These are phyloP conservation scores for Fusarium cyanostomum DNA, from an alignment of 2,329 filamentous ascomycete species.

Conservation along the genomic window DNA sequence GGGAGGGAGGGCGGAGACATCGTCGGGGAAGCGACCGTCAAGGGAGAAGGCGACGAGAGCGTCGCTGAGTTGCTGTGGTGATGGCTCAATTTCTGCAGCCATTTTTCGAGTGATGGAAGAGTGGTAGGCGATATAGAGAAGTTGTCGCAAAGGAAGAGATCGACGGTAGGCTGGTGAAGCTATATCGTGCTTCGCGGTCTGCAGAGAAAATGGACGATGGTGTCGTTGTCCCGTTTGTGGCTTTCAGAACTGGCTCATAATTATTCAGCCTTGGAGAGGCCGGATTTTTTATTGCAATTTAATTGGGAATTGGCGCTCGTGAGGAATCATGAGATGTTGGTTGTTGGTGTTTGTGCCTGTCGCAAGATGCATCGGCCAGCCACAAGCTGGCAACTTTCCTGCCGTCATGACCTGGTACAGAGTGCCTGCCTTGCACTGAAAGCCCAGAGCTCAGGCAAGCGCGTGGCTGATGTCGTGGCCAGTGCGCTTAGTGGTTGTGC, in stretches of 20 bases:
- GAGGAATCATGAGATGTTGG: constrained; percentile 24
- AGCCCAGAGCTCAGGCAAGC: neutral
- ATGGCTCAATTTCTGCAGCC: constrained; percentile 42
- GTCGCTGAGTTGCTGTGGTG: constrained; percentile 49
- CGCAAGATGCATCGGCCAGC: constrained; percentile 30
- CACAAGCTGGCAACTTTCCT: constrained; percentile 41
- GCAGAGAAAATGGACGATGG: neutral
- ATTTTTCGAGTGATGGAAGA: constrained; percentile 33
- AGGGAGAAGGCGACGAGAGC: constrained; percentile 54
- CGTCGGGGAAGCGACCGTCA: constrained; percentile 54
- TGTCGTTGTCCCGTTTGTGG: constrained; percentile 5
- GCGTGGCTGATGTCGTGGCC: constrained; percentile 23
- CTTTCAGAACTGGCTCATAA: neutral
- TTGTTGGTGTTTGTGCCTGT: constrained; percentile 13
- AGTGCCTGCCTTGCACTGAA: constrained; percentile 9
- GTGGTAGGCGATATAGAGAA: neutral
- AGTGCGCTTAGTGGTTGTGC: constrained; percentile 32
- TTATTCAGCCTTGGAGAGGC: neutral
- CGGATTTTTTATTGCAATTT: neutral
- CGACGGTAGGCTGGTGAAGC: constrained; percentile 14
- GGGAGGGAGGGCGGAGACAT: constrained; percentile 49
- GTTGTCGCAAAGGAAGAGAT: neutral
- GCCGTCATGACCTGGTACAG: constrained; percentile 23
- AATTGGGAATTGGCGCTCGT: neutral
- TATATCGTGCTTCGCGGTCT: constrained; percentile 14